phyloP scores from a whole-genome alignment of 768 basidiomycete species.

The Cystobasidium onofrii region DNA sequence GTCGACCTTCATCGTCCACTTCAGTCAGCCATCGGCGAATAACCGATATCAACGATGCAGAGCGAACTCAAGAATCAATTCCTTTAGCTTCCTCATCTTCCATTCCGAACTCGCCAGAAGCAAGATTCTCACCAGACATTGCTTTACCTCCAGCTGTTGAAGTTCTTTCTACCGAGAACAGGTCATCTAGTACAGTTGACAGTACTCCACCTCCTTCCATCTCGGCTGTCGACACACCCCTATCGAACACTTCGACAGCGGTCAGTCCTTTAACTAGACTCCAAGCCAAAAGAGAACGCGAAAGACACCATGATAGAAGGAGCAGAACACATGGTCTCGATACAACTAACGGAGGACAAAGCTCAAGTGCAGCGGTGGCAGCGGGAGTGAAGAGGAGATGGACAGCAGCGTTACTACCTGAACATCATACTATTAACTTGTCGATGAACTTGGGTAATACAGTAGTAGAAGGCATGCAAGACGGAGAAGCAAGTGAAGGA shows the following conservation, averaged over 20 bases:
- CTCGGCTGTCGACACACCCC: background rate
- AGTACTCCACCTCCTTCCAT: background rate
- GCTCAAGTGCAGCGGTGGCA: background rate
- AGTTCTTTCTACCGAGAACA: background rate
- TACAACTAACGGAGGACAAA: background rate
- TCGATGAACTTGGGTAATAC: background rate
- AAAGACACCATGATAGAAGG: background rate
- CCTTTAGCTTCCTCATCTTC: slow-evolving; percentile 17
- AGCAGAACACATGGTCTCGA: background rate
- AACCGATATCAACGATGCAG: background rate
- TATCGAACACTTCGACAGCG: background rate
- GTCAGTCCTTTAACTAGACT: slow-evolving; percentile 18
- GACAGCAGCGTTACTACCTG: slow-evolving; percentile 24
- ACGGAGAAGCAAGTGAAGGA: background rate
- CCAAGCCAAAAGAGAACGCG: slow-evolving; percentile 20
- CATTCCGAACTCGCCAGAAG: slow-evolving; percentile 13
- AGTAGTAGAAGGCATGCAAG: background rate
- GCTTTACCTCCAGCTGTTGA: background rate
- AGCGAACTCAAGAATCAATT: background rate
- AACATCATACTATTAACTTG: background rate
- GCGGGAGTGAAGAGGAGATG: slow-evolving; percentile 22
- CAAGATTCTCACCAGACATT: background rate
- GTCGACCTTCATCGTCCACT: background rate
- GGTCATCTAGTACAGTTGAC: background rate
- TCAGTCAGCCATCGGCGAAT: background rate